Base-by-base conservation (phyloP, 169 alveolate genomes). In the Theileria annulata region DNA sequence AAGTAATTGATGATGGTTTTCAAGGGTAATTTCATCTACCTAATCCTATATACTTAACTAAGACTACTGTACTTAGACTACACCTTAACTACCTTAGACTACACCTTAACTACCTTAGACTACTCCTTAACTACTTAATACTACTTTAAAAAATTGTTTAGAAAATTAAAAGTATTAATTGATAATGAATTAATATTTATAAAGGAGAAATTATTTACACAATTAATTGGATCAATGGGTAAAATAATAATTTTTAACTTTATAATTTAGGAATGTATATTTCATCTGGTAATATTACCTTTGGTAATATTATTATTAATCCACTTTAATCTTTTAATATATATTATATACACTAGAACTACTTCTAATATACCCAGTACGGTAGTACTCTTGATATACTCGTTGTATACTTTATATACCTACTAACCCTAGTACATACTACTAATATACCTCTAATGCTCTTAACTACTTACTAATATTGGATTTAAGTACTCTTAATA, bases 271-370 rank as follows among this genome's bases (percentile, higher is more conserved):
- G 87, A 4, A 23, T 80, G 17, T 80, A 60, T 42, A 76, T 82
- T n/a, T 30, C 82, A 0, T 72, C 79, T 17, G 88, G 88, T 12
- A 82, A 82, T 31, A 85, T 85, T 6, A 82, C 88, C 23, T 82
- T 82, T 49, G 88, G 88, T 8, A 77, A 82, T 72, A 58, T 82
- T 13, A 75, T 85, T 6, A 80, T 82, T 21, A 59, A 54, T 6
- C 88, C 88, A 3, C 54, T 64, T 64, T 64, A 30, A 64, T 64
- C 3, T 64, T 64, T 35, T 21, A 23, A 4, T 4, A 3, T 28
- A 31, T 64, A 64, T 35, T 5, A 5, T 56, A 56, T 21, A 56
- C 10, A 35, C 13, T 35, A 35, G 3, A 35, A n/a, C n/a, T n/a
- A n/a, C n/a, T n/a, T n/a, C n/a, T n/a, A n/a, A n/a, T n/a, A n/a